phyloP scores from a whole-genome alignment of 495 filamentous ascomycete genomes.

The Xylaria scruposa region DNA sequence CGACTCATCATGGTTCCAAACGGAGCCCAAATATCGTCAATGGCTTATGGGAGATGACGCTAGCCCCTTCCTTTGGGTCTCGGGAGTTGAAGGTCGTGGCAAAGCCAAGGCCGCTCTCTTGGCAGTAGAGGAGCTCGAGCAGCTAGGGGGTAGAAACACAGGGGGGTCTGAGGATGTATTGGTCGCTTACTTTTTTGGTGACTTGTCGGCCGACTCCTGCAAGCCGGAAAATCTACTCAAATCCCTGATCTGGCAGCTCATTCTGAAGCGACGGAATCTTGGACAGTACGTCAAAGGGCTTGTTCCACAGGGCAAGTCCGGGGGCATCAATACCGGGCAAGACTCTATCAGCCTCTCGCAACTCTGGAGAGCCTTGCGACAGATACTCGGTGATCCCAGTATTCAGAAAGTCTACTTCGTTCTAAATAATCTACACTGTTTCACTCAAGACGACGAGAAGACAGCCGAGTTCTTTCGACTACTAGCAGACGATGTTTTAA shows the following conservation, averaged over 20 bases:
- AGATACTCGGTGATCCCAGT: background rate
- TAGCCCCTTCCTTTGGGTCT: background rate
- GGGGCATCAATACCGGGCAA: background rate
- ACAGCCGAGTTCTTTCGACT: background rate
- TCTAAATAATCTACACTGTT: background rate
- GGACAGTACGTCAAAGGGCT: background rate
- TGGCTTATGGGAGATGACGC: background rate
- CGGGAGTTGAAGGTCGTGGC: background rate
- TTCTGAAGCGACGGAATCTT: background rate
- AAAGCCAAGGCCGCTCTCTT: background rate
- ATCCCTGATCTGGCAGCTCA: constrained; percentile 1
- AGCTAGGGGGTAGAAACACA: background rate
- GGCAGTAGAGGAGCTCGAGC: background rate
- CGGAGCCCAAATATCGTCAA: background rate
- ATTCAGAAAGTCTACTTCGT: background rate
- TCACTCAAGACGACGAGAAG: background rate
- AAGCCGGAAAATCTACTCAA: background rate
- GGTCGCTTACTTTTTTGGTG: background rate
- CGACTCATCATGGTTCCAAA: background rate
- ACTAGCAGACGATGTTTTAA: background rate
- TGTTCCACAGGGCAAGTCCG: background rate
- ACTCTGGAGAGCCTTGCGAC: background rate
- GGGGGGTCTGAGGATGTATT: background rate
- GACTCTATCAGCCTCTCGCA: background rate
- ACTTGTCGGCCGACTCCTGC: background rate